Evolutionary conservation across 768 basidiomycete genomes (phyloP), one percentile per base, ranked within the genome.

Genomic region (Dentipellis sp.): DNA sequence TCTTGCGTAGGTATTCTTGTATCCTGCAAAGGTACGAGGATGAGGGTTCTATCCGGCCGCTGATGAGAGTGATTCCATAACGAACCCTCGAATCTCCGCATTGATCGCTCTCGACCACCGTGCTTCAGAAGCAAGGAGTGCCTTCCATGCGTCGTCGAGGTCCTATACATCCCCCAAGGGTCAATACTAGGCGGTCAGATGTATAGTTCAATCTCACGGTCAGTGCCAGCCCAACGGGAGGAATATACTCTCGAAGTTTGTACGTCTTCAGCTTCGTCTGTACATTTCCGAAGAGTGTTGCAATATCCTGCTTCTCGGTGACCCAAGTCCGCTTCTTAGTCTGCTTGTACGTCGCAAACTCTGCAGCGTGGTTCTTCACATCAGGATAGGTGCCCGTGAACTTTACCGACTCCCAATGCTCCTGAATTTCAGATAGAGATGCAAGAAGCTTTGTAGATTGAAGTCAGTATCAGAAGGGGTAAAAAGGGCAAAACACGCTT

Each of bases 181-280:
- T 35, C 46, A n/a, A 23, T 50, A 7, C 10, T 56, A 36, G 16
- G 8, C n/a, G n/a, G 21, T 10, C 34, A 47, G 42, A 40, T 29
- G 29, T 29, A 6, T 29, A 6, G 29, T 12, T 38, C 17, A 40
- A 14, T 66, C 78, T 50, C 59, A 83, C 83, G 37, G 76, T 72
- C 34, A 86, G 75, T 21, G 82, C 72, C 17, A 93, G 71, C 2
- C 90, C 93, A 3, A 70, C 66, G 2, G 84, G 82, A 11, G 97
- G 94, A 21, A 85, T 76, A 68, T 94, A 98, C 64, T 90, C 83
- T 57, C 83, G 76, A 62, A 99, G 67, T 10, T 86, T 83, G 72
- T 98, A 98, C 21, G 94, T 98, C 69, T 78, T 81, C 55, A 98
- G 73, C 70, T 98, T 97, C 0, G 92, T 95, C 68, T 94, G 91